Evolutionary conservation across 148 eudicot species (phyloP), one percentile per base, ranked within the genome.

Genomic region (Euryodendron excelsum): DNA sequence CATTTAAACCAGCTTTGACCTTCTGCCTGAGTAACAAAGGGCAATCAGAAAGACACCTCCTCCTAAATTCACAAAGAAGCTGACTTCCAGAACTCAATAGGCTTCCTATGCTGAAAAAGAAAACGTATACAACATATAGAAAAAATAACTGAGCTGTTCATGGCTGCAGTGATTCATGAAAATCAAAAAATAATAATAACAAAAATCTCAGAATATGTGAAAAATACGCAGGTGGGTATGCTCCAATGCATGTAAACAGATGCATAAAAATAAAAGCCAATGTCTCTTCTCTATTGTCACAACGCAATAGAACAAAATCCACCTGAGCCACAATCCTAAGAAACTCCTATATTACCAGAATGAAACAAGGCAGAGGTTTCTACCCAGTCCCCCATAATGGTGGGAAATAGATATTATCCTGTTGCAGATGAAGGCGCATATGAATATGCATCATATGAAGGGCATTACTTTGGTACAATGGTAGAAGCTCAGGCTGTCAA

Each of bases 71-170:
- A 87, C 18, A 74, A 41, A 74, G 86, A 69, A 13, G 80, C 85
- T 34, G 84, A 72, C 53, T 73, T 85, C 90, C 97, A 87, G 81
- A 84, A 87, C 25, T 90, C 89, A 21, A 50, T 55, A 58, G 94
- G 85, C 86, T 87, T 90, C 74, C 98, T 88, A 50, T 92, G 98
- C 97, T 94, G 91, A 81, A 85, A 85, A 59, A 78, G 44, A 67
- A 85, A 79, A 82, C 14, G 25, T 10, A 2, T 56, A 55, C 1
- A 52, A 45, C 18, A 73, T 10, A 33, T 28, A 55, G 27, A 1
- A 34, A 31, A 47, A 27, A 36, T 23, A 21, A n/a, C 11, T 34
- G 7, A 0, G 17, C 21, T 12, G n/a, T n/a, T n/a, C n/a, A n/a
- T 28, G 69, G 62, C 23, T 63, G 17, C 14, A 80, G 23, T 12